Evolutionary conservation across 1,284 basidiomycete genomes (phyloP), one percentile per base, ranked within the genome.

Genomic region (Thelephora terrestris): DNA sequence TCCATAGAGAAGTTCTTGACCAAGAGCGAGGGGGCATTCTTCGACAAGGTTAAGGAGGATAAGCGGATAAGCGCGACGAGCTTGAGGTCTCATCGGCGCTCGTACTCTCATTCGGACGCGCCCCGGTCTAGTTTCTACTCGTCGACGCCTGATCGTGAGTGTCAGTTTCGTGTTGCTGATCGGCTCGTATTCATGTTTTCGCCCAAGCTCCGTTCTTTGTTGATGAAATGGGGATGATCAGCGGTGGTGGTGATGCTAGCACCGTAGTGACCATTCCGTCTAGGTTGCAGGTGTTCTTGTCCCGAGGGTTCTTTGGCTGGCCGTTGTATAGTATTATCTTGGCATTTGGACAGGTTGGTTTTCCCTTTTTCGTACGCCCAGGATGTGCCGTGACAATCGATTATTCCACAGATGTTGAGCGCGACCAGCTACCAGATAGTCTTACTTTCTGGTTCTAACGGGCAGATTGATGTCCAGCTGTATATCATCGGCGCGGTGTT

Each of bases 381-480:
- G 12, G 29, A 10, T 27, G n/a, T 27, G 5, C 10, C 14, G 53
- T 55, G 20, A 54, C 45, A 14, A 39, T 23, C 36, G 38, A 47
- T 44, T 12, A 16, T n/a, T 21, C 21, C 40, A 6, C 51, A 83
- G 75, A 87, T 89, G 79, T 63, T 89, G 54, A 80, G 81, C 52
- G 85, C 86, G 37, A 92, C 91, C n/a, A 93, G 91, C 61, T 95
- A 94, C 79, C 91, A 95, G 68, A 85, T 94, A 58, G 92, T 89
- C 18, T 70, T 94, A 25, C 74, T 94, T 35, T 85, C 87, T 21
- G 91, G 91, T 48, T 78, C 82, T 58, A 91, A 89, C 58, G 90
- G 81, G 65, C 81, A 91, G 61, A 78, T 81, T 51, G 73, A 85
- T 57, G 55, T 87, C 29, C 86, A 92, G 61, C 75, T 93, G 16